Evolutionary conservation across 306 rosid species (phyloP), one percentile per base, ranked within the genome.

Genomic region (Fagus sylvatica): DNA sequence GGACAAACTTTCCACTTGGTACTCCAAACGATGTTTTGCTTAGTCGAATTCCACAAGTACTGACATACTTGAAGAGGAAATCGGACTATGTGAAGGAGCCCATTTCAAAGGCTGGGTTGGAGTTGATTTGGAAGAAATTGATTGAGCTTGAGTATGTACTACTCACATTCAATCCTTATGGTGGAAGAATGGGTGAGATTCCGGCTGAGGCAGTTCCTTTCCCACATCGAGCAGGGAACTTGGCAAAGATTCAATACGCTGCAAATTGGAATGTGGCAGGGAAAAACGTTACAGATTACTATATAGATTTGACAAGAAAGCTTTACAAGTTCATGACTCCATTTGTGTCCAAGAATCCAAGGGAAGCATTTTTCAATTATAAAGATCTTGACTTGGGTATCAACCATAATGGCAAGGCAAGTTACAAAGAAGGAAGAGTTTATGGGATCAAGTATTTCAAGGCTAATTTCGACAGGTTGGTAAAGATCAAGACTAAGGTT

Each of bases 41-140:
- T 8, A 81, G 72, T 2, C 68, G 92, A 79, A 71, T 28, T 6
- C 85, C 85, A 57, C 84, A 80, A 39, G 53, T 76, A 0, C 34
- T 80, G 12, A 76, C 55, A 37, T 81, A 82, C 84, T 72, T 88
- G 40, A 90, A 87, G 54, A 84, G 94, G 74, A 88, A 88, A 71
- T 90, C 92, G 0, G 90, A 90, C 82, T 16, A 82, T 28, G 77
- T 87, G 69, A 74, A 80, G 55, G 34, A 81, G 8, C 79, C 80
- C 0, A 88, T 90, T 79, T 60, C 92, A 1, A 88, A 72, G 36
- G 80, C 57, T 22, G 87, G 78, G 8, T 79, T 78, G 73, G 82
- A 88, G 70, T 66, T 79, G n/a, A 84, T 90, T 67, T 86, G 91
- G 92, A 86, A 81, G 71, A 90, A 84, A 72, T 80, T 90, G 90